phyloP scores from a whole-genome alignment of 2,329 filamentous ascomycete species.

The Hypomyces perniciosus region DNA sequence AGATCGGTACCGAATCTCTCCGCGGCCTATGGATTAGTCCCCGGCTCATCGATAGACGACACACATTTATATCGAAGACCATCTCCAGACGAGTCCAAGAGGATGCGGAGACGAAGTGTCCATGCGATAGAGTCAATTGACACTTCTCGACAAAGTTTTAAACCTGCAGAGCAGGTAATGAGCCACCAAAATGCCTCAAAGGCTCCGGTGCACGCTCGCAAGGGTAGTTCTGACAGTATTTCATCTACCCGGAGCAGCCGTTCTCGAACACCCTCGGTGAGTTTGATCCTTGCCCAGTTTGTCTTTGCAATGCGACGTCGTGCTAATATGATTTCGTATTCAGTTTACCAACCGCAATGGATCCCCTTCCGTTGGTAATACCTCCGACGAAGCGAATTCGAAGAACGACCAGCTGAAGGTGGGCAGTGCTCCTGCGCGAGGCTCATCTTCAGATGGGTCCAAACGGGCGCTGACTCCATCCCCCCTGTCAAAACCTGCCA shows the following conservation, averaged over 20 bases:
- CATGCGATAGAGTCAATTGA: constrained; percentile 50
- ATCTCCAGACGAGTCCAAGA: constrained; percentile 62
- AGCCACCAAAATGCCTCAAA: constrained; percentile 8
- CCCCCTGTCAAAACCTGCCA: constrained; percentile 66
- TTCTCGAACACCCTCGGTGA: constrained; percentile 62
- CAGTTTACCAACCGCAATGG: constrained; percentile 57
- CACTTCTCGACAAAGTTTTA: constrained; percentile 14
- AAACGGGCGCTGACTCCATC: constrained; percentile 65
- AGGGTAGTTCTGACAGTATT: constrained; percentile 60
- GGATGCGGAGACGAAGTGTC: constrained; percentile 77
- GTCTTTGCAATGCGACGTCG: constrained; percentile 22
- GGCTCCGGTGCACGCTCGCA: constrained; percentile 32
- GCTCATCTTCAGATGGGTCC: constrained; percentile 58
- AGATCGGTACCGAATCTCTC: constrained; percentile 39
- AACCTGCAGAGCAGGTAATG: constrained; percentile 4
- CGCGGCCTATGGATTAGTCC: constrained; percentile 35
- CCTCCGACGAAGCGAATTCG: constrained; percentile 43
- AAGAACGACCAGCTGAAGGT: constrained; percentile 49
- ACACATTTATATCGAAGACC: constrained; percentile 54
- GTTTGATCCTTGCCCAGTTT: constrained; percentile 30
- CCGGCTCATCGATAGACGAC: constrained; percentile 59
- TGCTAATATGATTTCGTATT: constrained; percentile 43
- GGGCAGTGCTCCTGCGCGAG: constrained; percentile 55
- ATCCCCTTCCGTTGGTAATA: constrained; percentile 47
- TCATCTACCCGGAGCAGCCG: constrained; percentile 51